These are phyloP conservation scores for Phytophthora europaea DNA, from an alignment of 352 stramenopile species.

Conservation along the genomic window DNA sequence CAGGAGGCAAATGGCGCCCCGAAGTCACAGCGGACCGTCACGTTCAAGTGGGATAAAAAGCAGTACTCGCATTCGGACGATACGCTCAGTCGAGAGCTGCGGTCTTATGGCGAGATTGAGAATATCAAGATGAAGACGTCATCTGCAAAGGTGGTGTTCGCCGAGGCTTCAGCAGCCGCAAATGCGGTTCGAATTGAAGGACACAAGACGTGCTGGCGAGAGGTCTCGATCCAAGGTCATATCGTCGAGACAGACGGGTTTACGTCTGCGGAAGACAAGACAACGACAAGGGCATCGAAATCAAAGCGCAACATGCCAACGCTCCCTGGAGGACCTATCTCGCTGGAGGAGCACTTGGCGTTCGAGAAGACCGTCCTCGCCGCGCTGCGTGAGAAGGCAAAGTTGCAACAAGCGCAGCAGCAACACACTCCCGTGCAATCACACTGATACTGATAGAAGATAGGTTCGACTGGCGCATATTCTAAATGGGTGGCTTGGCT, in stretches of 20 bases:
- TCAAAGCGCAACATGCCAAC: conserved; percentile 29
- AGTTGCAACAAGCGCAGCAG: conserved; percentile 41
- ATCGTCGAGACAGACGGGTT: conserved; percentile 69
- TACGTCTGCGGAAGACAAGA: conserved; percentile 33
- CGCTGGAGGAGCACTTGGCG: conserved; percentile 59
- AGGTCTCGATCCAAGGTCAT: conserved; percentile 80
- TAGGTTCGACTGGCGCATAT: conserved; percentile 22
- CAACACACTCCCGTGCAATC: conserved; percentile 22
- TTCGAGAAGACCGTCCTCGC: conserved; percentile 69
- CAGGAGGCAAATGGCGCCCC: conserved; percentile 31
- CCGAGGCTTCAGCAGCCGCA: conserved; percentile 52
- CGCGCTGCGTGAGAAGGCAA: conserved; percentile 51
- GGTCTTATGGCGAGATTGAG: conserved; percentile 73
- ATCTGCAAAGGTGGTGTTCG: conserved; percentile 77
- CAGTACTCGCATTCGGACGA: conserved; percentile 81
- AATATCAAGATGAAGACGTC: conserved; percentile 75
- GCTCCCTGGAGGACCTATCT: conserved; percentile 59
- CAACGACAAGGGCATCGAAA: conserved; percentile 10
- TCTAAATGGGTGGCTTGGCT: conserved; percentile 21
- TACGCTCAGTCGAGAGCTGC: conserved; percentile 67
- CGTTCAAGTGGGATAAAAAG: conserved; percentile 80
- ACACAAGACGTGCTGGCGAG: conserved; percentile 75
- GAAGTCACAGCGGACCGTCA: conserved; percentile 82
- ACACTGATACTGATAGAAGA: conserved; percentile 34
- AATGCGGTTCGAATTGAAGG: conserved; percentile 74